Evolutionary conservation across 345 rosid genomes (phyloP).

Genomic region (Capsella bursapastoris): DNA sequence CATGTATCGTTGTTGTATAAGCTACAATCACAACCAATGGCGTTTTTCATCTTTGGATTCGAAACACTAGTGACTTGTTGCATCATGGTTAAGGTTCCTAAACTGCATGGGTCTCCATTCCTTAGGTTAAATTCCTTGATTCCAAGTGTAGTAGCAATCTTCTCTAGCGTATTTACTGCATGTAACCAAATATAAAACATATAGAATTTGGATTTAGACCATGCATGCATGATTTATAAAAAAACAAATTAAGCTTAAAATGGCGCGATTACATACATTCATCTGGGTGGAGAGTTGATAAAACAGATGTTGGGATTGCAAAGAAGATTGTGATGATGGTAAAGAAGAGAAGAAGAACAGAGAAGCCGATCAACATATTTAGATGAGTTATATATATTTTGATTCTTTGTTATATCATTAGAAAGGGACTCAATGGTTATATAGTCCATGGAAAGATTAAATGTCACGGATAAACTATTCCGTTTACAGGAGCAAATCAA

Average conservation of each 20-base stretch:
- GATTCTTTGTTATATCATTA: background rate
- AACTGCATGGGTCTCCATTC: constrained; percentile 1
- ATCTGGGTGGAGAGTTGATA: constrained; percentile 19
- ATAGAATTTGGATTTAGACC: background rate
- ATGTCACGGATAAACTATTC: background rate
- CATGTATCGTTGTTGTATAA: constrained; percentile 1
- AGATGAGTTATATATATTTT: background rate
- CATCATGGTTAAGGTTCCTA: background rate
- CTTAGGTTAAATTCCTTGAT: background rate
- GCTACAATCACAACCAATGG: background rate
- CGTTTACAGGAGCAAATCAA: background rate
- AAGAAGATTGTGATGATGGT: constrained; percentile 11
- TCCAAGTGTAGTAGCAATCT: constrained; percentile 30
- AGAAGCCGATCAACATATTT: background rate
- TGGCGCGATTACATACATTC: constrained; percentile 1
- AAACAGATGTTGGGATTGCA: constrained; percentile 6
- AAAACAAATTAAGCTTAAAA: background rate
- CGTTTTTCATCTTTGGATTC: background rate
- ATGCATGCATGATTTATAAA: background rate
- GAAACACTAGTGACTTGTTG: background rate
- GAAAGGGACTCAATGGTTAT: background rate
- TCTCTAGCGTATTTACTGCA: constrained; percentile 7
- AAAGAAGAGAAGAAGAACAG: background rate
- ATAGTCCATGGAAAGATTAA: background rate
- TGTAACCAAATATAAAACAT: background rate